phyloP scores from a whole-genome alignment of 129 eudicot genomes.

The Tagetes patula region DNA sequence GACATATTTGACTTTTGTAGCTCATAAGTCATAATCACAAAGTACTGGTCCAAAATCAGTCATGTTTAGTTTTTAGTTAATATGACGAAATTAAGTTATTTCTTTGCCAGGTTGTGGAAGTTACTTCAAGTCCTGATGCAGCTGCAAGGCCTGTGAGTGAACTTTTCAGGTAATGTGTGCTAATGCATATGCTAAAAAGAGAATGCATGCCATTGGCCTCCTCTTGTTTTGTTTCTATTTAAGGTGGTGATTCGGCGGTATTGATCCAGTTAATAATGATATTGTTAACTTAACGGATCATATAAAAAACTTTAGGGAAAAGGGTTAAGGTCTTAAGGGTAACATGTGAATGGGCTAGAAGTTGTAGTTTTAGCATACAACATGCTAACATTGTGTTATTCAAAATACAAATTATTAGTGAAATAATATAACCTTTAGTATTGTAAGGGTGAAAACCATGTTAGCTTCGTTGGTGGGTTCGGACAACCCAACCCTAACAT shows the following conservation, averaged over 20 bases:
- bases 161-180: slow-evolving; percentile 66
- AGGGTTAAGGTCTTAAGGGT: not conserved
- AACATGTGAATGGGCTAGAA: not conserved
- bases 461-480: not conserved
- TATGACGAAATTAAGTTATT: no score
- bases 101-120: slow-evolving; percentile 75
- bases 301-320: not conserved
- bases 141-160: slow-evolving; percentile 59
- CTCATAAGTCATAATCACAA: no score
- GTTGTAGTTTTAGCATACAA: not conserved
- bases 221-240: not conserved
- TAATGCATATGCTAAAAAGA: not conserved
- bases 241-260: not conserved
- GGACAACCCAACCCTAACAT: not conserved
- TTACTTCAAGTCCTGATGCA: slow-evolving; percentile 80
- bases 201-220: not conserved
- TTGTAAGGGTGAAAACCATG: not conserved
- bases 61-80: not conserved
- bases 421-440: not conserved
- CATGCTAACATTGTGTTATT: not conserved
- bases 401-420: not conserved
- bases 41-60: no score
- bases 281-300: not conserved
- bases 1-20: no score
- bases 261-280: not conserved